Percentiles rank a stretch among this genome's conserved stretches.
Conservation (phyloP, 163 green algal genomes). For the Volvox carteri region DNA sequence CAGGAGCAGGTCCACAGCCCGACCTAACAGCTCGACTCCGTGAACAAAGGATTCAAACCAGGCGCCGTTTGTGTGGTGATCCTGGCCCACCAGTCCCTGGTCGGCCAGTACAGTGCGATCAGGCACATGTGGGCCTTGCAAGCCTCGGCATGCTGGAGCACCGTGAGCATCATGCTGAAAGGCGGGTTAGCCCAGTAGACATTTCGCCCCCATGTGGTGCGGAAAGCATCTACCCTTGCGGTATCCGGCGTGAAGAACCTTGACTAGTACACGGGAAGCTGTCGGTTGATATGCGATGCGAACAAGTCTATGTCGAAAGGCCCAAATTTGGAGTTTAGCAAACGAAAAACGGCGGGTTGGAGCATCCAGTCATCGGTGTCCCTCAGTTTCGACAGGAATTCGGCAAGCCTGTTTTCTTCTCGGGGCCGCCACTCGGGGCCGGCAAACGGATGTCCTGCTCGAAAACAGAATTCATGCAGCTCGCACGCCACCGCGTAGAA, state of each 20-base stretch:
- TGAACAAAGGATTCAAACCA: neutral
- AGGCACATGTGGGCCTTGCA: too few relatives aligned
- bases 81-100: conserved; percentile 25
- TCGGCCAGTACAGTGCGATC: too few relatives aligned
- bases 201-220: neutral
- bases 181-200: neutral
- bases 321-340: neutral
- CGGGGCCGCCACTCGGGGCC: neutral
- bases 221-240: neutral
- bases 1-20: conserved; percentile 3
- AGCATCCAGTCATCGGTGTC: conserved; percentile 24
- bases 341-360: too few relatives aligned
- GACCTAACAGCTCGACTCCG: neutral
- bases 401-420: too few relatives aligned
- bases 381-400: neutral
- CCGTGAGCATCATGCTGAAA: neutral
- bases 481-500: neutral
- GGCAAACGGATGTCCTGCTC: neutral
- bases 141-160: conserved; percentile 11
- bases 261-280: neutral
- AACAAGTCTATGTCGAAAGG: too few relatives aligned
- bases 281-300: conserved; percentile 27
- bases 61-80: neutral
- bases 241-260: conserved; percentile 20
- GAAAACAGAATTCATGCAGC: conserved; percentile 20